These are phyloP conservation scores for Rhodomyrtus psidioides DNA, from an alignment of 441 rosid genomes.

Conservation along the genomic window DNA sequence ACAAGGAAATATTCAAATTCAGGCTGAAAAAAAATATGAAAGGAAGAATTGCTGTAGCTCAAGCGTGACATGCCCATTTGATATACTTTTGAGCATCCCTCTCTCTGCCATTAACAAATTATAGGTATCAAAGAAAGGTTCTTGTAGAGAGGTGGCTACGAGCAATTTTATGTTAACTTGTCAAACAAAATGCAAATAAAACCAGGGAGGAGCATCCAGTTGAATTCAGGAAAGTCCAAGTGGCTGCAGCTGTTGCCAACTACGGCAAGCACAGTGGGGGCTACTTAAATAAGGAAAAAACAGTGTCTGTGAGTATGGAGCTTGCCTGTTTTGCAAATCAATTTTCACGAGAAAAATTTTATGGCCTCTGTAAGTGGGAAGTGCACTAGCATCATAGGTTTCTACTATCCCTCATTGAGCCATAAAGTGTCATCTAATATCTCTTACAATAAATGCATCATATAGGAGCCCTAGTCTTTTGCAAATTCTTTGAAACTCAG, in stretches of 20 bases:
- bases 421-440: neutral
- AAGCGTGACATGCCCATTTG: neutral
- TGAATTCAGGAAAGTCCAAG: neutral
- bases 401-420: neutral
- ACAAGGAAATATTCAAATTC: neutral
- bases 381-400: neutral
- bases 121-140: neutral
- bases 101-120: neutral
- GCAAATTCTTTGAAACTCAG: neutral
- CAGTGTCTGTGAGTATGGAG: neutral
- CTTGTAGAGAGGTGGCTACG: neutral
- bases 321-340: neutral
- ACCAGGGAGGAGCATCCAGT: neutral
- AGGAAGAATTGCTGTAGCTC: neutral
- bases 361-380: neutral
- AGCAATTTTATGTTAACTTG: neutral
- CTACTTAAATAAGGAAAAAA: neutral
- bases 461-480: neutral
- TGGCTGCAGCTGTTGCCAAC: neutral
- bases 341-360: neutral
- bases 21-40: neutral
- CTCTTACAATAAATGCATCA: neutral
- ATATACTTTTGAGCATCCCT: neutral
- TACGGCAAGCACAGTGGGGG: neutral
- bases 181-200: neutral